Evolutionary conservation across 1,284 basidiomycete genomes (phyloP).

Genomic region (Leccinum pallidistipes): DNA sequence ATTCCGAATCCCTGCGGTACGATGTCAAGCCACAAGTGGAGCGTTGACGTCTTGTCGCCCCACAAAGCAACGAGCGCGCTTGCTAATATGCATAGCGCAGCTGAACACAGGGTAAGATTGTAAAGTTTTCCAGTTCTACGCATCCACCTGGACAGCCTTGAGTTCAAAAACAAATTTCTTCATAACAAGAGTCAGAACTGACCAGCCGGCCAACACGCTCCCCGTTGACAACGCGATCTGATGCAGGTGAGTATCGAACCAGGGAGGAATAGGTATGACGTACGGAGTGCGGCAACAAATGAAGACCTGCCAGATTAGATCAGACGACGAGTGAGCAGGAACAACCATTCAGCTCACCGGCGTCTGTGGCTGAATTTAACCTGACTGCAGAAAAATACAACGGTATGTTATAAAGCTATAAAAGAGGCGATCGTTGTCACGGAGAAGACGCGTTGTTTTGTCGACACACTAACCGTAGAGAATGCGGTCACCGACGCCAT

Average conservation of each 20-base stretch:
- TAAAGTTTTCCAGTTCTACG: constrained; percentile 78
- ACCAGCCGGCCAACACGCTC: constrained; percentile 80
- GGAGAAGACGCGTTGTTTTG: constrained; percentile 35
- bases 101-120: neutral
- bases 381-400: constrained; percentile 90
- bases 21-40: constrained; percentile 76
- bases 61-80: constrained; percentile 52
- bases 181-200: neutral
- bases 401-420: constrained; percentile 85
- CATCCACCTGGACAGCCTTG: constrained; percentile 60
- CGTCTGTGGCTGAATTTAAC: constrained; percentile 65
- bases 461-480: constrained; percentile 62
- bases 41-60: constrained; percentile 59
- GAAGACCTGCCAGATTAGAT: constrained; percentile 30
- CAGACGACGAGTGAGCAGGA: constrained; percentile 2
- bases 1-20: constrained; percentile 82
- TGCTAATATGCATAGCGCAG: neutral
- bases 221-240: constrained; percentile 77
- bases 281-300: constrained; percentile 87
- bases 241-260: constrained; percentile 33
- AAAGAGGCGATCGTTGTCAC: constrained; percentile 25
- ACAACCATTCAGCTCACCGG: constrained; percentile 57
- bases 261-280: constrained; percentile 25
- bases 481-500: constrained; percentile 75
- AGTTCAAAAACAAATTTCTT: neutral